Evolutionary conservation across 768 basidiomycete species (phyloP).

Genomic region (Collybia mongolica): DNA sequence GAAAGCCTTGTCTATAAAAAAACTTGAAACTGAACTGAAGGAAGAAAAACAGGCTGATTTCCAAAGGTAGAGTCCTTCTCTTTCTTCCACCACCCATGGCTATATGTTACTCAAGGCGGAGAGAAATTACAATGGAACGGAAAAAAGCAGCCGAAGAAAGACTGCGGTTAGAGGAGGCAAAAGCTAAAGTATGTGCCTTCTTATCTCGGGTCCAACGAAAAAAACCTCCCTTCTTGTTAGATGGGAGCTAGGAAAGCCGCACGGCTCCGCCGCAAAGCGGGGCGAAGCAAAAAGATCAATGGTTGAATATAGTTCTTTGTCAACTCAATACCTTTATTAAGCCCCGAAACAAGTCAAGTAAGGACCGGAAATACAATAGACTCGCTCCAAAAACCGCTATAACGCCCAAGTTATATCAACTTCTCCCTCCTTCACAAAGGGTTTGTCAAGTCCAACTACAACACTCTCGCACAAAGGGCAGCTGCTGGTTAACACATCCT

Average conservation of each 20-base stretch:
- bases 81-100: constrained; percentile 6
- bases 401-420: constrained; percentile 76
- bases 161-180: constrained; percentile 62
- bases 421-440: constrained; percentile 82
- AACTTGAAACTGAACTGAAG: constrained; percentile 69
- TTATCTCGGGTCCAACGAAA: background rate
- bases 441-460: constrained; percentile 79
- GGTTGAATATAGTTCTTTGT: constrained; percentile 41
- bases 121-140: constrained; percentile 68
- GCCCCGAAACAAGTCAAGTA: too few species aligned
- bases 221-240: constrained; percentile 31
- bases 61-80: constrained; percentile 42
- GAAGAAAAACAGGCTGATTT: constrained; percentile 74
- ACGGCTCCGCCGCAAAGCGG: constrained; percentile 67
- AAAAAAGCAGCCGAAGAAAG: constrained; percentile 75
- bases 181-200: constrained; percentile 49
- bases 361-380: constrained; percentile 2
- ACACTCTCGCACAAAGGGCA: constrained; percentile 95
- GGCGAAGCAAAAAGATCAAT: constrained; percentile 79
- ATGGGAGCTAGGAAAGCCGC: constrained; percentile 82
- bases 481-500: constrained; percentile 82
- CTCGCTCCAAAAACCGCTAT: too few species aligned
- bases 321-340: background rate
- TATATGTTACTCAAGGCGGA: constrained; percentile 41
- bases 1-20: constrained; percentile 68